Evolutionary conservation across 805 yeast species (phyloP), one percentile per base, ranked within the genome.

Genomic region (Sugiyamaella smithiae): DNA sequence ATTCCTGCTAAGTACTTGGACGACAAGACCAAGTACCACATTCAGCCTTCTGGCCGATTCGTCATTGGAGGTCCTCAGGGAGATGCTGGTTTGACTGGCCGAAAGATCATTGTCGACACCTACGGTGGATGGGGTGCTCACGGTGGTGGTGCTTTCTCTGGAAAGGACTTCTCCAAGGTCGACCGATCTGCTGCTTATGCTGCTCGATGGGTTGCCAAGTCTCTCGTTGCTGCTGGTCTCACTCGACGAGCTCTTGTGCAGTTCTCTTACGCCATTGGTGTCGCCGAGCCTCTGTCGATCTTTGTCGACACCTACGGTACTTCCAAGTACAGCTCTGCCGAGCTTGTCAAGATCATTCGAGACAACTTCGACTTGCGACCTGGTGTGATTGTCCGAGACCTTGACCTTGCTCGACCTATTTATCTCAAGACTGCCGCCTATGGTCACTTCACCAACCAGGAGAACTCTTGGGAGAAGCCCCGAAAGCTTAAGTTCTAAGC

Each of bases 101-200:
- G 99, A 80, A 93, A 93, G 81, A 93, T 93, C 74, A 93, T 93
- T 67, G 99, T 93, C 70, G 99, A 93, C 75, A 95, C 99, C 59
- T 93, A 93, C 78, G 99, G 99, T 79, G 99, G 99, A 67, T 95
- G 99, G 95, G 97, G 99, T 76, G 98, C 99, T 67, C 99, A 93
- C 81, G 99, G 99, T 77, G 99, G 99, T 81, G 99, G 99, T 81
- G 99, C 99, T 58, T 93, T 93, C 89, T 86, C 96, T 58, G 99
- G 99, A 75, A 93, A 93, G 81, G 99, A 93, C 76, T 93, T 88
- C 87, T 88, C 97, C 72, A 93, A 93, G 82, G 99, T 93, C 67
- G 99, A 93, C 75, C 88, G 99, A 79, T 91, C 98, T 58, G 99
- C 99, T 69, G 99, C 99, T 61, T 93, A 93, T 71, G 97, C 99